Percentiles rank a stretch among this genome's conserved stretches.
Evolutionary conservation across 306 rosid genomes (phyloP).

Genomic region (apple (Malus domestica)): ASM211411v1 NC_041801.1:1981501-1982000

Average conservation of each 20-base stretch:
- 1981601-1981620: not conserved
- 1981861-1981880: not conserved
- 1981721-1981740: conserved; percentile 30
- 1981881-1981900: conserved; percentile 20
- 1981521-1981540: not conserved
- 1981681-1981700: not conserved
- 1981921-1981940: not conserved
- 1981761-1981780: conserved; percentile 33
- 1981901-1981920: conserved; percentile 46
- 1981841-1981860: conserved; percentile 20
- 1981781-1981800: not conserved
- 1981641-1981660: not conserved
- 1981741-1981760: conserved; percentile 20
- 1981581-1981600: no score
- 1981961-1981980: not conserved
- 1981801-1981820: conserved; percentile 23
- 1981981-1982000: not conserved
- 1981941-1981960: not conserved
- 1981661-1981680: conserved; percentile 23
- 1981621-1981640: not conserved
- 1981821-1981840: conserved; percentile 11
- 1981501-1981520: not conserved
- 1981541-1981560: no score
- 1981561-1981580: no score
- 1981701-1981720: not conserved